Base-by-base conservation (phyloP, 768 basidiomycete genomes). In the Pleurotus pulmonarius region DNA sequence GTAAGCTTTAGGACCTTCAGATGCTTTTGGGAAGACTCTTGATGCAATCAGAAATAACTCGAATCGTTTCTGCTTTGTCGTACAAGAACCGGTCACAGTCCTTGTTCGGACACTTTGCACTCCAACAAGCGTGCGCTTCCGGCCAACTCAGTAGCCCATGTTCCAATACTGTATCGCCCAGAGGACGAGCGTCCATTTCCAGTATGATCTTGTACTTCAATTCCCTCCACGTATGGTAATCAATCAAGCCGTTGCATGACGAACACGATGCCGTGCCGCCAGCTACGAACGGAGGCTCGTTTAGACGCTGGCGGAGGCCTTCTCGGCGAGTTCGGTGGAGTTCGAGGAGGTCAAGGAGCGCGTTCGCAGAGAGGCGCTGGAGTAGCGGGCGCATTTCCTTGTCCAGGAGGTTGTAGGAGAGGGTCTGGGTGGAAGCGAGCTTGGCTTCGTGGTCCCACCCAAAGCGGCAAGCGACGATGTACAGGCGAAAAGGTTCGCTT, bases 141-240 rank as follows among this genome's bases (percentile, higher is more conserved):
- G 75, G 68, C 84, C 85, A 87, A 37, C 77, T 75, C 11, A 63
- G 62, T 49, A 87, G 65, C 1, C 85, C 85, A 8, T 57, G 51
- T 7, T 76, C 70, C 57, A 76, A 44, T 38, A 87, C 71, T 5
- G 82, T 82, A 62, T 87, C 86, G 4, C 85, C 86, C 13, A 79
- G 67, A 3, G 86, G 83, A 8, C 83, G 75, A 6, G 62, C 59
- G 58, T 87, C 86, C 69, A 87, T 79, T 72, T 86, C 85, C 49
- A 73, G 59, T 3, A 81, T 63, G 53, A 86, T 78, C 46, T 69
- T 76, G 61, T 80, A 74, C 63, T 86, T 87, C 55, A 87, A 73
- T 64, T 85, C 83, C 61, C 82, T 74, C 86, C 86, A 86, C 5
- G 83, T 81, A 52, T 79, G 75, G 65, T 87, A 83, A 58, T 83